Percentiles rank a stretch among this genome's conserved stretches.
phyloP scores from a whole-genome alignment of 129 eudicot species.

The Cynara cardunculus region DNA sequence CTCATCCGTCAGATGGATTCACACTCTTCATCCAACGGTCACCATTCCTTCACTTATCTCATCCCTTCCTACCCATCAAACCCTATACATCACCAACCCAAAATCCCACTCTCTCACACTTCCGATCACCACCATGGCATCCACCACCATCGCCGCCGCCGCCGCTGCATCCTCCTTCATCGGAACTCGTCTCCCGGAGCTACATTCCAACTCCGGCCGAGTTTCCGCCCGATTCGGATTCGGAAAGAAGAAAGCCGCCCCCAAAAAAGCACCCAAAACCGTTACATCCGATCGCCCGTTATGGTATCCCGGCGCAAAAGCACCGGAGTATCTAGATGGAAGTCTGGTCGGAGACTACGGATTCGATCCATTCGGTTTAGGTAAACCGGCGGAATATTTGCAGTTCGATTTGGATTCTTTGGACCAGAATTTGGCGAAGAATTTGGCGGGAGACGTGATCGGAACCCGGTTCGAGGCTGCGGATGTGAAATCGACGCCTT shows the following conservation, averaged over 20 bases:
- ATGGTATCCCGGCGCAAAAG: conserved; percentile 89
- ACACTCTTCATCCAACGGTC: conserved; percentile 57
- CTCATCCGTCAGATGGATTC: conserved; percentile 64
- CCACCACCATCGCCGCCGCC: conserved; percentile 49
- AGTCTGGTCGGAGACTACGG: conserved; percentile 84
- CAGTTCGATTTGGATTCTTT: conserved; percentile 74
- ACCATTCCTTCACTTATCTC: conserved; percentile 28
- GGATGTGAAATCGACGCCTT: conserved; percentile 74
- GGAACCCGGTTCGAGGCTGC: conserved; percentile 69
- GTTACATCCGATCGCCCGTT: conserved; percentile 61
- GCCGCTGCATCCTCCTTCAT: conserved; percentile 71
- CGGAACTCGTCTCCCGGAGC: conserved; percentile 67
- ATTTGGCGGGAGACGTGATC: conserved; percentile 63
- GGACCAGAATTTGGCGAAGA: conserved; percentile 93
- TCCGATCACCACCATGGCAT: conserved; percentile 13
- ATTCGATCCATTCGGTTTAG: conserved; percentile 86
- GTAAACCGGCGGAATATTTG: conserved; percentile 87
- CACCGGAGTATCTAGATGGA: conserved; percentile 84
- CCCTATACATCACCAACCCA: conserved; percentile 24
- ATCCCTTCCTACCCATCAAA: conserved; percentile 28
- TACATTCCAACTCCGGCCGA: conserved; percentile 43
- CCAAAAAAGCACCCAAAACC: conserved; percentile 39
- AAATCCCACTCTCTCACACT: neutral
- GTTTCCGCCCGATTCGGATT: conserved; percentile 71
- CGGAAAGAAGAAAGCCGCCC: conserved; percentile 53